Percentiles rank a stretch among this genome's conserved stretches.
These are phyloP conservation scores for Boletellus sp. DNA, from an alignment of 1,284 basidiomycete genomes.

Conservation along the genomic window DNA sequence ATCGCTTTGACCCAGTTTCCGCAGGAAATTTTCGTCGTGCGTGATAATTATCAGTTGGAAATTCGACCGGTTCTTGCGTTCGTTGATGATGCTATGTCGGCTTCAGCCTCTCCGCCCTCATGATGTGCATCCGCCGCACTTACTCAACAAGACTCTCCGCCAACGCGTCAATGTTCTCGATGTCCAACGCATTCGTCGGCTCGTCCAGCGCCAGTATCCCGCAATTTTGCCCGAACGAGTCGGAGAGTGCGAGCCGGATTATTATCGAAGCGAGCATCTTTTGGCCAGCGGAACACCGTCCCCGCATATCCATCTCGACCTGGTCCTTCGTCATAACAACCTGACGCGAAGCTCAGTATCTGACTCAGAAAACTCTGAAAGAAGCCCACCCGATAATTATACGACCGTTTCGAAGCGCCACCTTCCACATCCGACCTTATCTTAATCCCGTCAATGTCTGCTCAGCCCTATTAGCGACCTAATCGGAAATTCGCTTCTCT, in stretches of 20 bases:
- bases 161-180: slow-evolving; percentile 94
- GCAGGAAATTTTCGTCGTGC: slow-evolving; percentile 89
- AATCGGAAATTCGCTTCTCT: slow-evolving; percentile 6
- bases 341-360: slow-evolving; percentile 41
- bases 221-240: slow-evolving; percentile 96
- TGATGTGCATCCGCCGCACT: slow-evolving; percentile 33
- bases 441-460: slow-evolving; percentile 96
- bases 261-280: slow-evolving; percentile 99
- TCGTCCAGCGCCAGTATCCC: slow-evolving; percentile 97
- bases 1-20: slow-evolving; percentile 78
- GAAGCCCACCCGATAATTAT: slow-evolving; percentile 88
- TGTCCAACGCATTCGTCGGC: slow-evolving; percentile 96
- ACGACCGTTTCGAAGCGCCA: slow-evolving; percentile 81
- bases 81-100: slow-evolving; percentile 80
- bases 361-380: slow-evolving; percentile 5
- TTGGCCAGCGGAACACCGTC: slow-evolving; percentile 96
- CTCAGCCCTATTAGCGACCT: slow-evolving; percentile 15
- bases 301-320: slow-evolving; percentile 99
- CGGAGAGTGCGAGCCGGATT: slow-evolving; percentile 95
- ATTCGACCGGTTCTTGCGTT: slow-evolving; percentile 83
- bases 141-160: slow-evolving; percentile 91
- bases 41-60: slow-evolving; percentile 99
- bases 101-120: slow-evolving; percentile 4
- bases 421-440: slow-evolving; percentile 94
- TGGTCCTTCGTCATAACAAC: slow-evolving; percentile 99